Evolutionary conservation across 768 basidiomycete species (phyloP).

Genomic region (Artomyces pyxidatus): DNA sequence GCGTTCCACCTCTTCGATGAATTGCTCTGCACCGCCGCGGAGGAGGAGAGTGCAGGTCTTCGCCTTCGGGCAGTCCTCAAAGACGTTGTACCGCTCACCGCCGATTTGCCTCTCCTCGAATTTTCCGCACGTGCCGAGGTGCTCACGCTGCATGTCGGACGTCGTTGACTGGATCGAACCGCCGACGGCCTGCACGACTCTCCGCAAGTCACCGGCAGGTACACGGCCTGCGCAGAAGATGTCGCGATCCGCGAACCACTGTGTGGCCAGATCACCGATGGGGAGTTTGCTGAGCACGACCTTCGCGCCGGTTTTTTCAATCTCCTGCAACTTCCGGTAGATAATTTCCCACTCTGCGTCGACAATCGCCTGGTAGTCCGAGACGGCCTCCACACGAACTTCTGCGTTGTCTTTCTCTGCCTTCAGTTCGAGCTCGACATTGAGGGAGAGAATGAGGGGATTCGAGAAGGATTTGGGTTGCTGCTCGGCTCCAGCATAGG

Average conservation of each 20-base stretch:
- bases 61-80: conserved; percentile 86
- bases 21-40: conserved; percentile 96
- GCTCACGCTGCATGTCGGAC: conserved; percentile 82
- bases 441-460: conserved; percentile 87
- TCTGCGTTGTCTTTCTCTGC: conserved; percentile 99
- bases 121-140: conserved; percentile 86
- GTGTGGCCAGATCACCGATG: conserved; percentile 96
- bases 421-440: conserved; percentile 97
- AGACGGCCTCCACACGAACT: conserved; percentile 91
- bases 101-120: conserved; percentile 97
- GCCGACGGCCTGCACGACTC: conserved; percentile 94
- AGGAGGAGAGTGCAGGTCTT: conserved; percentile 94
- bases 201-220: conserved; percentile 77
- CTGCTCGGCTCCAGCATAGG: conserved; percentile 98
- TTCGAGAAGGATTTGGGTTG: conserved; percentile 89
- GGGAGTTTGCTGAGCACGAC: conserved; percentile 97
- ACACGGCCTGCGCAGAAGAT: conserved; percentile 99
- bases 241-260: conserved; percentile 98
- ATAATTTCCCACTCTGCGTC: conserved; percentile 99
- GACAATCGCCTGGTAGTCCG: conserved; percentile 98
- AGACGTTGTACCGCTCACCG: conserved; percentile 93
- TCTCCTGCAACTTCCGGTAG: conserved; percentile 92
- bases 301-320: conserved; percentile 93
- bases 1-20: conserved; percentile 96
- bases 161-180: conserved; percentile 94